Evolutionary conservation across 2,329 filamentous ascomycete genomes (phyloP), one percentile per base, ranked within the genome.

Genomic region (Trichophyton schoenleinii): DNA sequence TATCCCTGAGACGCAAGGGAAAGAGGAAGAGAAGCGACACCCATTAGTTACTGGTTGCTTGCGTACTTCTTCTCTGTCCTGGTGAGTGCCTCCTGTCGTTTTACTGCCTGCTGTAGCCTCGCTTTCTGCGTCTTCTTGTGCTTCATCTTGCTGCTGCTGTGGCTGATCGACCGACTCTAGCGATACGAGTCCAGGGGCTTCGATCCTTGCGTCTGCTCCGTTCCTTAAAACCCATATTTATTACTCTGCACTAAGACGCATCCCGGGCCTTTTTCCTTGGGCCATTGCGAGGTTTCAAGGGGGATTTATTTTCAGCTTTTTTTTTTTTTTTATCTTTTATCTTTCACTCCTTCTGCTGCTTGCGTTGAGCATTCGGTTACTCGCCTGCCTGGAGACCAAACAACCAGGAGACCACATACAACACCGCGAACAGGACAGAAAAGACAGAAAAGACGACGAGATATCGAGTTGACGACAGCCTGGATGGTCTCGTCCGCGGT

Each of bases 121-220:
- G 42, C 41, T 44, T 25, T 3, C n/a, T 38, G 15, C 25, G 34
- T 28, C n/a, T 38, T 36, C 59, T 53, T 28, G 31, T 58, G 41
- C 41, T 44, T 44, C n/a, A 18, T 44, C 13, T 42, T 28, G 28
- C 28, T 28, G 28, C 38, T 25, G 6, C 18, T 28, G 22, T 34
- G 49, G 49, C 49, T 34, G 49, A 53, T 49, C 46, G 9, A 22
- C 46, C 25, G 25, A 4, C 11, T 28, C n/a, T 49, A 49, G 20
- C 18, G 22, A 28, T 11, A 53, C 49, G 49, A 53, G 49, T 22
- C 49, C 49, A 53, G 49, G 49, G 31, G 41, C 44, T 34, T 20
- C 38, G 28, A 25, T 59, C 41, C 52, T 46, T 46, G 18, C 59
- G 31, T 31, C 38, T 61, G 34, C n/a, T 61, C 52, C 46, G 11